These are phyloP conservation scores for slime mould (Dictyostelium discoideum) DNA, from an alignment of 78 protist genomes.

Conservation along the genomic window dicty_2.7 NC_007090.3:35001-35500, in stretches of 20 bases:
- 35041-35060: constrained; percentile 77
- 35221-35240: constrained; percentile 55
- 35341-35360: neutral
- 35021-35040: constrained; percentile 64
- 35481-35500: neutral
- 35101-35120: constrained; percentile 75
- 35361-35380: neutral
- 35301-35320: constrained; percentile 23
- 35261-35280: constrained; percentile 72
- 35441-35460: neutral
- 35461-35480: neutral
- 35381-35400: neutral
- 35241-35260: constrained; percentile 65
- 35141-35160: constrained; percentile 50
- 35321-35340: neutral
- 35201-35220: constrained; percentile 51
- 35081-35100: constrained; percentile 81
- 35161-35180: constrained; percentile 33
- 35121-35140: constrained; percentile 30
- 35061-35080: constrained; percentile 63
- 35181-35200: constrained; percentile 23
- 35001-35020: constrained; percentile 59
- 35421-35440: neutral
- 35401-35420: neutral
- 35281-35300: constrained; percentile 59